Evolutionary conservation across 2,329 filamentous ascomycete genomes (phyloP).

Genomic region (Colletotrichum musicola): DNA sequence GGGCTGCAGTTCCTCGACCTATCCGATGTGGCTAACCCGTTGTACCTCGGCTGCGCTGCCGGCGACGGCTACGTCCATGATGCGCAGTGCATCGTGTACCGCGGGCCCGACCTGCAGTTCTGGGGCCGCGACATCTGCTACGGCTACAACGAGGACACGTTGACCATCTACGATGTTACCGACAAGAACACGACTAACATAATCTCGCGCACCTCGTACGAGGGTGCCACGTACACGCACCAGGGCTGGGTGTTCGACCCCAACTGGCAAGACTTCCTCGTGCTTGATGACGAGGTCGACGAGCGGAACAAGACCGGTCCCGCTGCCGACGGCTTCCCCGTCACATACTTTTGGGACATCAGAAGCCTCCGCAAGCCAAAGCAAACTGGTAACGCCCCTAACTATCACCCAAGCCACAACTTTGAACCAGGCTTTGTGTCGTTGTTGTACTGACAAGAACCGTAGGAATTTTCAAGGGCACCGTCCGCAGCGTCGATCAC

Average conservation of each 20-base stretch:
- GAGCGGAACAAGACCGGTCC: slow-evolving; percentile 56
- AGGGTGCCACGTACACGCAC: slow-evolving; percentile 69
- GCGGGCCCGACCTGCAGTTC: slow-evolving; percentile 62
- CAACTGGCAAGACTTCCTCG: slow-evolving; percentile 58
- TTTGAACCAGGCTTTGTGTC: no score
- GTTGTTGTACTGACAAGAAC: no score
- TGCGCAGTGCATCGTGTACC: slow-evolving; percentile 69
- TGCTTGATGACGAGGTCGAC: slow-evolving; percentile 67
- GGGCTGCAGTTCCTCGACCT: slow-evolving; percentile 71
- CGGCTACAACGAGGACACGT: slow-evolving; percentile 65
- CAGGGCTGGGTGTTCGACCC: slow-evolving; percentile 67
- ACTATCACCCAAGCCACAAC: no score
- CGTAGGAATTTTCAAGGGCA: slow-evolving; percentile 54
- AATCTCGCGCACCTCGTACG: slow-evolving; percentile 65
- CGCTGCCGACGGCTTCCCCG: slow-evolving; percentile 57
- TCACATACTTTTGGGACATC: slow-evolving; percentile 66
- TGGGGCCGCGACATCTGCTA: slow-evolving; percentile 67
- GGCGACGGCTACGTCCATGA: slow-evolving; percentile 72
- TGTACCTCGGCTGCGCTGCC: slow-evolving; percentile 65
- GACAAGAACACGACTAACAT: slow-evolving; percentile 61
- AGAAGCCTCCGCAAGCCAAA: slow-evolving; percentile 54
- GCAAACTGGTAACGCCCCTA: slow-evolving; percentile 44
- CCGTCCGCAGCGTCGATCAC: slow-evolving; percentile 58
- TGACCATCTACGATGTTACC: slow-evolving; percentile 66
- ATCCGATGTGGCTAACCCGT: slow-evolving; percentile 64